Conservation (phyloP, 441 rosid species). For the Eutrema salsugineum region DNA sequence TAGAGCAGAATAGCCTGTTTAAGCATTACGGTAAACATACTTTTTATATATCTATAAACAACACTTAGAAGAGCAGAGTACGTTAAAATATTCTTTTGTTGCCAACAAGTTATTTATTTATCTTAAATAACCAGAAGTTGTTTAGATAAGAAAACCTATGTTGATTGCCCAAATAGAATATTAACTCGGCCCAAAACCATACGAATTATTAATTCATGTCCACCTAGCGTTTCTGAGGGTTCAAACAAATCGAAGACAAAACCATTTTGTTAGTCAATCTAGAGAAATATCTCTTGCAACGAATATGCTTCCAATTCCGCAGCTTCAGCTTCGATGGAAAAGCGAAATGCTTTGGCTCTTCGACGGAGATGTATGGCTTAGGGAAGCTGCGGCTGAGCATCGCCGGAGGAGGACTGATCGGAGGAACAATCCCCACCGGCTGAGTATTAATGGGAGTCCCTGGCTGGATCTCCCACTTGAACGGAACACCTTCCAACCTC, state of each 20-base stretch:
- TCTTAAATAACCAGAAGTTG: not conserved
- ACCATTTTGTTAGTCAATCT: slow-evolving; percentile 23
- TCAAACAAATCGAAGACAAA: slow-evolving; percentile 17
- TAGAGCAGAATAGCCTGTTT: too few relatives aligned
- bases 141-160: not conserved
- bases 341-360: slow-evolving; percentile 14
- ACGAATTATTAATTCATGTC: not conserved
- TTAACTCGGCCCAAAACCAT: not conserved
- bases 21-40: too few relatives aligned
- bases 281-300: slow-evolving; percentile 26
- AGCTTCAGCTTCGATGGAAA: slow-evolving; percentile 25
- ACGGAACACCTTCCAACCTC: slow-evolving; percentile 50
- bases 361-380: slow-evolving; percentile 38
- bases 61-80: too few relatives aligned
- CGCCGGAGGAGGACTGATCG: slow-evolving; percentile 70
- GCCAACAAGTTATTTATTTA: not conserved
- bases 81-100: not conserved
- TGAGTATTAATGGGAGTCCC: slow-evolving; percentile 59
- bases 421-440: slow-evolving; percentile 35
- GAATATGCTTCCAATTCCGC: slow-evolving; percentile 18
- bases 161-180: not conserved
- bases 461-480: slow-evolving; percentile 74
- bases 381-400: slow-evolving; percentile 45
- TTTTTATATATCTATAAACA: too few relatives aligned
- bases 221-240: slow-evolving; percentile 10